Evolutionary conservation across 495 filamentous ascomycete species (phyloP).

Genomic region (Penicillium flavigenum): DNA sequence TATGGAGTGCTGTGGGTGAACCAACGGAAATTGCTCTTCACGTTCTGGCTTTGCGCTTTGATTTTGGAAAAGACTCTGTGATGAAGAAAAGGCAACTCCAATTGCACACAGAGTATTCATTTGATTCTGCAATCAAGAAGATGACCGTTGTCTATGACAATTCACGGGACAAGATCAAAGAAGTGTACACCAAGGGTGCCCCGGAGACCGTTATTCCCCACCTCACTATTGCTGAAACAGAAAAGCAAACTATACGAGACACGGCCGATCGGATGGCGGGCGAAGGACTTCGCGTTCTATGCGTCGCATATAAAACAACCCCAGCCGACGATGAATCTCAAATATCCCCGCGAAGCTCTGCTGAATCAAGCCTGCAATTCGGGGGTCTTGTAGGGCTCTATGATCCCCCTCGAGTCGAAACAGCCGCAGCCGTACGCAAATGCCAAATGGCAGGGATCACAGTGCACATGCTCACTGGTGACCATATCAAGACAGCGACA

Average conservation of each 20-base stretch:
- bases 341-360: slow-evolving; percentile 36
- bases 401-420: slow-evolving; percentile 68
- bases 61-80: slow-evolving; percentile 56
- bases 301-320: slow-evolving; percentile 58
- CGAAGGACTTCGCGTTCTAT: slow-evolving; percentile 78
- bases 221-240: slow-evolving; percentile 51
- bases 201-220: slow-evolving; percentile 60
- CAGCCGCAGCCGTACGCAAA: slow-evolving; percentile 47
- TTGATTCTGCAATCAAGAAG: slow-evolving; percentile 78
- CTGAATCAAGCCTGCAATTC: slow-evolving; percentile 57
- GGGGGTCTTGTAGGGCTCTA: slow-evolving; percentile 63
- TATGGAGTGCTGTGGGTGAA: slow-evolving; percentile 75
- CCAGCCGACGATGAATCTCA: slow-evolving; percentile 24
- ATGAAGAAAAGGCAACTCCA: slow-evolving; percentile 56
- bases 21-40: slow-evolving; percentile 84
- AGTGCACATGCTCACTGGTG: slow-evolving; percentile 71
- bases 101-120: slow-evolving; percentile 73
- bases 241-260: slow-evolving; percentile 56
- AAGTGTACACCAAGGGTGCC: slow-evolving; percentile 68
- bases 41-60: slow-evolving; percentile 72
- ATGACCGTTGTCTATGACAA: slow-evolving; percentile 74
- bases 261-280: slow-evolving; percentile 63
- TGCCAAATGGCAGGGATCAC: slow-evolving; percentile 64
- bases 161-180: slow-evolving; percentile 30
- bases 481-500: slow-evolving; percentile 60